These are phyloP conservation scores for Globisporangium middletonii DNA, from an alignment of 352 stramenopile genomes.

Conservation along the genomic window DNA sequence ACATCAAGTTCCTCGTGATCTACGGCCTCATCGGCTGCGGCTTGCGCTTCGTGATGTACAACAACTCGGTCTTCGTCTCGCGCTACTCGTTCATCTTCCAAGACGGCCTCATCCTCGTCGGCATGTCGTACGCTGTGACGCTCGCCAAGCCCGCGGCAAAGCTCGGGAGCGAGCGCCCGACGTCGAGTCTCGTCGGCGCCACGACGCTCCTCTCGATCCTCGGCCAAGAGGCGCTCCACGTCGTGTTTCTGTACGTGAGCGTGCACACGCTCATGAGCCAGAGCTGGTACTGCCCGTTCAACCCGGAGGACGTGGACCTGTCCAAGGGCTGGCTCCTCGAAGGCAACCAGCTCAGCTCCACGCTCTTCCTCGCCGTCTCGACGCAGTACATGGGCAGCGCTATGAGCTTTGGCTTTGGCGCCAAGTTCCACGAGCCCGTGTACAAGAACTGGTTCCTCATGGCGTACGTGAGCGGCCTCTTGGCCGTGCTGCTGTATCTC, in stretches of 20 bases:
- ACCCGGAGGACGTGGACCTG: constrained; percentile 23
- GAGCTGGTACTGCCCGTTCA: constrained; percentile 34
- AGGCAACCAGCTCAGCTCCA: constrained; percentile 22
- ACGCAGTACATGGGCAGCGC: constrained; percentile 19
- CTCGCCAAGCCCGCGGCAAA: constrained; percentile 48
- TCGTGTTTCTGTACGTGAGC: constrained; percentile 32
- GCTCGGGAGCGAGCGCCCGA: constrained; percentile 37
- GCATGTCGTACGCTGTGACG: constrained; percentile 65
- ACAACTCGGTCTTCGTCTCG: constrained; percentile 61
- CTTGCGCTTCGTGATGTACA: constrained; percentile 65
- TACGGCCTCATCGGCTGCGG: constrained; percentile 77
- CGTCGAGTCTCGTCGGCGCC: constrained; percentile 43
- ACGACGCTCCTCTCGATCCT: constrained; percentile 35
- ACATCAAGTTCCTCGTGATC: constrained; percentile 87
- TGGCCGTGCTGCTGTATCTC: constrained; percentile 30
- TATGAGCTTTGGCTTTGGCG: constrained; percentile 31
- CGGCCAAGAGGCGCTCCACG: constrained; percentile 40
- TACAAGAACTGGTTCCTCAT: constrained; percentile 37
- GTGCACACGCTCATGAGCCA: constrained; percentile 20
- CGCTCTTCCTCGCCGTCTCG: constrained; percentile 22
- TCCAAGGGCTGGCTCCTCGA: constrained; percentile 33
- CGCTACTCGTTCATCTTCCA: constrained; percentile 69
- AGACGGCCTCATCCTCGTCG: constrained; percentile 60
- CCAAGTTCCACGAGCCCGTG: constrained; percentile 34
- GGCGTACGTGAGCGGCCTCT: constrained; percentile 20